Base-by-base conservation (phyloP, 768 basidiomycete genomes). In the Brasilioporus rufonigricans region DNA sequence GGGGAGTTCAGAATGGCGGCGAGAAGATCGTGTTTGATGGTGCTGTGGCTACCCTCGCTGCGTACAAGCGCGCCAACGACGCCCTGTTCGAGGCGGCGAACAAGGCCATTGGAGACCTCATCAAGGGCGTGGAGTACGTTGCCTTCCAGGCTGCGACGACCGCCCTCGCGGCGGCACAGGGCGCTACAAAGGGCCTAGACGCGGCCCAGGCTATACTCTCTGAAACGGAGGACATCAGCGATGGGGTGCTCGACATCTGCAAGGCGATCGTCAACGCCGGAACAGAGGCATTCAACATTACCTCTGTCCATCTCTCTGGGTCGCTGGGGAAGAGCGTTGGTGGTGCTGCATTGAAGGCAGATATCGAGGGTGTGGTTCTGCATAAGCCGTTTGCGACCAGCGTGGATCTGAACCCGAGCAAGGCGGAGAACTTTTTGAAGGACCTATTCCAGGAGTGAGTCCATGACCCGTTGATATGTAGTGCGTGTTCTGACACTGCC, bases 271-370 rank as follows among this genome's bases (percentile, higher is more conserved):
- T 44, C 26, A 18, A 23, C 10, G 45, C 29, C 7, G 46, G 40
- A 16, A 8, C 23, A 3, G 29, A 40, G 23, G 43, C 31, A 19
- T 36, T 57, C 24, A n/a, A 46, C 18, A 46, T 50, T 7, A 55
- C 56, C 19, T 48, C 52, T 18, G 3, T 57, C 29, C 52, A 49
- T 14, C 23, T 57, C 33, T 54, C 47, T 29, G 56, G 52, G 40
- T 36, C 52, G 11, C 26, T 57, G 8, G 29, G 52, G 11, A 44
- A 48, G 47, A 55, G 52, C 5, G 14, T 35, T n/a, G n/a, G n/a
- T n/a, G n/a, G n/a, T n/a, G n/a, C n/a, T n/a, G n/a, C n/a, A n/a
- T n/a, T n/a, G n/a, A n/a, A n/a, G n/a, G n/a, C n/a, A n/a, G n/a
- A n/a, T n/a, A n/a, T n/a, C n/a, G n/a, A n/a, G n/a, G n/a, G 48